Conservation (phyloP, 495 filamentous ascomycete genomes). For the Penicillium flavigenum region DNA sequence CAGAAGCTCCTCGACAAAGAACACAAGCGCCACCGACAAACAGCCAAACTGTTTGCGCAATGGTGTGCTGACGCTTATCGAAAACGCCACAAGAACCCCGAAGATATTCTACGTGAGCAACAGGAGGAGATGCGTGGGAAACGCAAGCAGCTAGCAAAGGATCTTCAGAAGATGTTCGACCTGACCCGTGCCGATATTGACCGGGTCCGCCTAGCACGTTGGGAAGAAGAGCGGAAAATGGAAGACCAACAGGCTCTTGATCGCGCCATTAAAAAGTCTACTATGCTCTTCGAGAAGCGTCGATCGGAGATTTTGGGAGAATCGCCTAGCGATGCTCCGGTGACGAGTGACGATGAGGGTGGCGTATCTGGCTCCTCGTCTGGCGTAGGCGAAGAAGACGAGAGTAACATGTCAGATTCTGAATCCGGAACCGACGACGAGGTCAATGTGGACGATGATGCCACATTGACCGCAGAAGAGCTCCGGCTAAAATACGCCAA, state of each 20-base stretch:
- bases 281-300: slow-evolving; percentile 54
- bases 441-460: slow-evolving; percentile 61
- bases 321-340: slow-evolving; percentile 40
- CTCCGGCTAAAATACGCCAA: slow-evolving; percentile 75
- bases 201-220: slow-evolving; percentile 64
- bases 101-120: slow-evolving; percentile 48
- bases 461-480: slow-evolving; percentile 74
- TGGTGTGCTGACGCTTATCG: slow-evolving; percentile 49
- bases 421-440: slow-evolving; percentile 47
- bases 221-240: slow-evolving; percentile 83
- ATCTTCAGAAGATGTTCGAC: slow-evolving; percentile 75
- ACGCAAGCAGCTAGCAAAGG: slow-evolving; percentile 69
- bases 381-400: slow-evolving; percentile 48
- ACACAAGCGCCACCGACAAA: slow-evolving; percentile 63
- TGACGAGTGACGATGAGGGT: slow-evolving; percentile 51
- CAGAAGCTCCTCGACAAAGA: slow-evolving; percentile 75
- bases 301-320: slow-evolving; percentile 54
- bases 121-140: slow-evolving; percentile 51
- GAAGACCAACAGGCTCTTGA: slow-evolving; percentile 79
- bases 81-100: slow-evolving; percentile 48
- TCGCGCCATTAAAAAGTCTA: slow-evolving; percentile 73
- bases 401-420: slow-evolving; percentile 68
- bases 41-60: slow-evolving; percentile 44
- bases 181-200: slow-evolving; percentile 74
- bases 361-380: slow-evolving; percentile 42